A percentile compares a stretch with the other conserved stretches of the same genome.
phyloP scores from a whole-genome alignment of 129 eudicot genomes.

The Centrapalus pauciflorus region DNA sequence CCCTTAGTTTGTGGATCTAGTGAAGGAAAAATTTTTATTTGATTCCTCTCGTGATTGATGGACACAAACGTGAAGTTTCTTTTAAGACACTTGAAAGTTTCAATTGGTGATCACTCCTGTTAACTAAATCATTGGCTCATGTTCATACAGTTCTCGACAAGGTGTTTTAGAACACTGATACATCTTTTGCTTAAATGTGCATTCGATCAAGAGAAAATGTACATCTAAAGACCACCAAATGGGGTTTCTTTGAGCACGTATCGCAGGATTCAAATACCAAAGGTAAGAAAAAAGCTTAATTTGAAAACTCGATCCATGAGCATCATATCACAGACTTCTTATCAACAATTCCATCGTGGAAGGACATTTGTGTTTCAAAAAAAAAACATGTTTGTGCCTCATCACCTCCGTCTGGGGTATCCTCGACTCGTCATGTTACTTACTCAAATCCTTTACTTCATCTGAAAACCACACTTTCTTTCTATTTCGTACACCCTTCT shows the following conservation, averaged over 20 bases:
- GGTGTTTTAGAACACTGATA: neutral
- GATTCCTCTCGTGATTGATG: too few species aligned
- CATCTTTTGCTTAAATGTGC: neutral
- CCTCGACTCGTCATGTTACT: slow-evolving; percentile 25
- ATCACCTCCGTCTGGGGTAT: slow-evolving; percentile 9
- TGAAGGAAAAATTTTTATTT: too few species aligned
- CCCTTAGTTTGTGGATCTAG: too few species aligned
- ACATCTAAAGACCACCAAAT: too few species aligned
- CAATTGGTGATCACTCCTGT: too few species aligned
- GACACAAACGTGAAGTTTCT: too few species aligned
- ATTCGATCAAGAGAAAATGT: too few species aligned
- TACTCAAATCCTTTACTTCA: slow-evolving; percentile 37
- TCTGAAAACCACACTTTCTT: slow-evolving; percentile 50
- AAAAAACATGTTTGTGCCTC: slow-evolving; percentile 1
- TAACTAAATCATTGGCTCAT: too few species aligned
- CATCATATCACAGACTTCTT: neutral
- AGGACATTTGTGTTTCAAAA: slow-evolving; percentile 8
- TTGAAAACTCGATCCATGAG: neutral
- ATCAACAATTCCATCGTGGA: slow-evolving; percentile 14
- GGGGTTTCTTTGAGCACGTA: too few species aligned
- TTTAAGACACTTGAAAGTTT: too few species aligned
- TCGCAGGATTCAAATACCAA: too few species aligned
- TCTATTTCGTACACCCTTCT: slow-evolving; percentile 22
- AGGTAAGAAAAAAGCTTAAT: neutral
- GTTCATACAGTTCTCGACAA: neutral